Evolutionary conservation across 163 green algal species (phyloP).

Genomic region (Prototheca cutis): DNA sequence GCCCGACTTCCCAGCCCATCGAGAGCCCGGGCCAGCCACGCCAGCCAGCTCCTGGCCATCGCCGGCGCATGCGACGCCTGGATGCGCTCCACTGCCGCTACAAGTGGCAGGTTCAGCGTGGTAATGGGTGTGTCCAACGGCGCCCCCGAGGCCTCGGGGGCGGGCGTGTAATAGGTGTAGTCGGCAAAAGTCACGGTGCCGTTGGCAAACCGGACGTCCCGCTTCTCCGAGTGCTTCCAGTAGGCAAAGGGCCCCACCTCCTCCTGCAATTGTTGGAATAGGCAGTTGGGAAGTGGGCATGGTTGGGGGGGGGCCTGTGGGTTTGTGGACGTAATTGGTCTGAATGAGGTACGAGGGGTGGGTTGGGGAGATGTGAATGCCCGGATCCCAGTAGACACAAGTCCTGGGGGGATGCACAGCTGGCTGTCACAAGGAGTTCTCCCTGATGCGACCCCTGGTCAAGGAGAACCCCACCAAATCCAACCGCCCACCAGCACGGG

Average conservation of each 20-base stretch:
- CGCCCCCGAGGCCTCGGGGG: constrained; percentile 7
- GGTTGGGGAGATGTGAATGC: too few relatives aligned
- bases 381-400: too few relatives aligned
- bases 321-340: too few relatives aligned
- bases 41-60: constrained; percentile 5
- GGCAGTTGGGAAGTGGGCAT: too few relatives aligned
- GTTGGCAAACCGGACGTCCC: constrained; percentile 27
- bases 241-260: constrained; percentile 52
- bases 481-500: constrained; percentile 33
- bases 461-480: neutral
- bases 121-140: constrained; percentile 27
- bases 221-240: constrained; percentile 24
- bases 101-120: constrained; percentile 55
- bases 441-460: too few relatives aligned
- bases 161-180: constrained; percentile 13
- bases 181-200: constrained; percentile 15
- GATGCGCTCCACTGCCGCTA: constrained; percentile 31
- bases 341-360: too few relatives aligned
- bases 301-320: too few relatives aligned
- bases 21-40: constrained; percentile 30
- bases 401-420: too few relatives aligned
- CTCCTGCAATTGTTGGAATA: too few relatives aligned
- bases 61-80: neutral
- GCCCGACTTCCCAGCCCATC: constrained; percentile 23
- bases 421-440: too few relatives aligned